Conservation (phyloP, 257 asterid genomes). For the Mitragyna speciosa region DNA sequence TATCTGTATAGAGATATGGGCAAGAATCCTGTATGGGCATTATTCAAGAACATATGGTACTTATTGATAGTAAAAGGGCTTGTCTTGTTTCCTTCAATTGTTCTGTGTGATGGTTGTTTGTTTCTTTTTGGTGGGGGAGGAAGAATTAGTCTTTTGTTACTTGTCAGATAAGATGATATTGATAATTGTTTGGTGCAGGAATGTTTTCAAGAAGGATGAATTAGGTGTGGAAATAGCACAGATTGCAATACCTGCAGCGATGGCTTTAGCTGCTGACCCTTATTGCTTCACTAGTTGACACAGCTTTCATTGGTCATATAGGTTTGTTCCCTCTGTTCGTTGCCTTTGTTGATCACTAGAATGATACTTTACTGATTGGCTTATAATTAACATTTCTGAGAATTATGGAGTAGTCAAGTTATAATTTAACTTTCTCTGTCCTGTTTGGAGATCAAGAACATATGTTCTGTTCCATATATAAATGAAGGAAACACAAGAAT, state of each 20-base stretch:
- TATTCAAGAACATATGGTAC: slow-evolving; percentile 41
- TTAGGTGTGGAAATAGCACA: slow-evolving; percentile 47
- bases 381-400: background rate
- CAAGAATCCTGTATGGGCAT: slow-evolving; percentile 37
- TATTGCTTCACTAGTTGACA: slow-evolving; percentile 53
- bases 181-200: slow-evolving; percentile 22
- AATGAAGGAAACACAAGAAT: background rate
- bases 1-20: slow-evolving; percentile 21
- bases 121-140: background rate
- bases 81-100: background rate
- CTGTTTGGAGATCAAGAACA: too few relatives aligned
- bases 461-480: too few relatives aligned
- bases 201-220: slow-evolving; percentile 49
- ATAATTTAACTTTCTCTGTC: background rate
- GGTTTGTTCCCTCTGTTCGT: slow-evolving; percentile 30
- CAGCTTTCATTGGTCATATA: slow-evolving; percentile 60
- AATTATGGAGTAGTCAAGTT: background rate
- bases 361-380: background rate
- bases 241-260: slow-evolving; percentile 55
- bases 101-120: background rate
- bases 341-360: background rate
- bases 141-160: background rate
- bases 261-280: slow-evolving; percentile 64
- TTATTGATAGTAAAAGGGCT: background rate
- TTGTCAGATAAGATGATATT: background rate